Conservation (phyloP, 306 rosid species). For the Trichosanthes truncata region DNA sequence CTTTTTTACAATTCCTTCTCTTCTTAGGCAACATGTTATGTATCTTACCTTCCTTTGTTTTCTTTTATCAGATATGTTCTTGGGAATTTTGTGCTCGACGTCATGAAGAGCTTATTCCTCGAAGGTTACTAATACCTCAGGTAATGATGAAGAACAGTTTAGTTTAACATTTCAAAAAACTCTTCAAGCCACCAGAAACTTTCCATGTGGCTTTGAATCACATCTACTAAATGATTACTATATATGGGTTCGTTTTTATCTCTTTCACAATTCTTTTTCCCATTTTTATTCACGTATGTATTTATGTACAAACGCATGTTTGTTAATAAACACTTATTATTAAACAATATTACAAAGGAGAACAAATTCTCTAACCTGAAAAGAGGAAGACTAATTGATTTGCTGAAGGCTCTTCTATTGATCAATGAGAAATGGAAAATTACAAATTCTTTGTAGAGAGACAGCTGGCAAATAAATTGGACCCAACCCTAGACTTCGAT, state of each 20-base stretch:
- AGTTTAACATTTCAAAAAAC: background rate
- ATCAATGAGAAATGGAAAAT: background rate
- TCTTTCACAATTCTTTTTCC: background rate
- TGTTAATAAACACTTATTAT: background rate
- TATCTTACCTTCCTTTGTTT: background rate
- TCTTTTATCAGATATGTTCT: conserved; percentile 63
- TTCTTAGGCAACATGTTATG: background rate
- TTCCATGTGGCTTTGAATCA: background rate
- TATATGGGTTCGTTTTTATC: background rate
- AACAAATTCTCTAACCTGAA: background rate
- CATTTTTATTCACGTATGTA: background rate
- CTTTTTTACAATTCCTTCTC: background rate
- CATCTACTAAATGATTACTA: background rate
- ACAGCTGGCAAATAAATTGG: background rate
- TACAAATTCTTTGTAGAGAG: background rate
- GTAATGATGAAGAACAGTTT: conserved; percentile 20
- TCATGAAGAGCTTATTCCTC: conserved; percentile 95
- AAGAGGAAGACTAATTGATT: background rate
- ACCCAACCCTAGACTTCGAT: background rate
- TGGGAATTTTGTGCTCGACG: conserved; percentile 99
- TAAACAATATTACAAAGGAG: background rate
- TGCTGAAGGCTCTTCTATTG: background rate
- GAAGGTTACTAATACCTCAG: conserved; percentile 91
- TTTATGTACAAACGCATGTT: background rate
- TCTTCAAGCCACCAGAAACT: background rate